Evolutionary conservation across 208 protist species (phyloP).

Genomic region (Trypanosoma vivax): DNA sequence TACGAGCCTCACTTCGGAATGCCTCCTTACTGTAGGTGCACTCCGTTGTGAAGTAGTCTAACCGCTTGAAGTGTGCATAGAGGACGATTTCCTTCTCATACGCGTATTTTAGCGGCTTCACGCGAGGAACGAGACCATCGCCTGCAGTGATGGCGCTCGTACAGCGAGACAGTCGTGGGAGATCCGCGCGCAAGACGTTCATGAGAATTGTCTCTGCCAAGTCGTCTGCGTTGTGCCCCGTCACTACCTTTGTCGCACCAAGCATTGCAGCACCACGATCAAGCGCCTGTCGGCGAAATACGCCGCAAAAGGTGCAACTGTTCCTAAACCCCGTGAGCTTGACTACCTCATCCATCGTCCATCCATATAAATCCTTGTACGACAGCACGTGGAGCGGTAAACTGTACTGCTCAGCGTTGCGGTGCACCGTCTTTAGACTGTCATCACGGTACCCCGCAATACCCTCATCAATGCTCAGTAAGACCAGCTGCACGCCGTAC

Average conservation of each 20-base stretch:
- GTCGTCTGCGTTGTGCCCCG: conserved; percentile 99
- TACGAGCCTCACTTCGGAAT: conserved; percentile 92
- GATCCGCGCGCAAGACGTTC: conserved; percentile 94
- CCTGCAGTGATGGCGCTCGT: conserved; percentile 37
- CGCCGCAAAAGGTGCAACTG: conserved; percentile 97
- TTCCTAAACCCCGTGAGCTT: conserved; percentile 83
- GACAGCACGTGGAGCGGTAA: conserved; percentile 93
- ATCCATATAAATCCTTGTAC: conserved; percentile 95
- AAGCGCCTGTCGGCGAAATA: conserved; percentile 95
- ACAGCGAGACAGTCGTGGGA: conserved; percentile 90
- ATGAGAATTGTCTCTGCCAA: conserved; percentile 97
- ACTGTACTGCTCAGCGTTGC: conserved; percentile 88
- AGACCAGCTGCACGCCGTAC: conserved; percentile 90
- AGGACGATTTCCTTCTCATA: conserved; percentile 99
- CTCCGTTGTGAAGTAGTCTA: conserved; percentile 98
- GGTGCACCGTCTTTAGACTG: conserved; percentile 95
- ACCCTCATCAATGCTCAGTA: conserved; percentile 98
- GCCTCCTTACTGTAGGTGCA: conserved; percentile 96
- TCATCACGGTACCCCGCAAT: conserved; percentile 97
- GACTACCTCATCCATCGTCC: conserved; percentile 98
- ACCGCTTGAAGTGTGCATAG: conserved; percentile 96
- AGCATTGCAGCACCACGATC: conserved; percentile 90
- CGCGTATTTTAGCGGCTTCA: conserved; percentile 96
- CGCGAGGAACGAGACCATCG: conserved; percentile 75
- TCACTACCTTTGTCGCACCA: conserved; percentile 91